These are phyloP conservation scores for Phyllosticta citriasiana DNA, from an alignment of 2,329 filamentous ascomycete genomes.

Conservation along the genomic window DNA sequence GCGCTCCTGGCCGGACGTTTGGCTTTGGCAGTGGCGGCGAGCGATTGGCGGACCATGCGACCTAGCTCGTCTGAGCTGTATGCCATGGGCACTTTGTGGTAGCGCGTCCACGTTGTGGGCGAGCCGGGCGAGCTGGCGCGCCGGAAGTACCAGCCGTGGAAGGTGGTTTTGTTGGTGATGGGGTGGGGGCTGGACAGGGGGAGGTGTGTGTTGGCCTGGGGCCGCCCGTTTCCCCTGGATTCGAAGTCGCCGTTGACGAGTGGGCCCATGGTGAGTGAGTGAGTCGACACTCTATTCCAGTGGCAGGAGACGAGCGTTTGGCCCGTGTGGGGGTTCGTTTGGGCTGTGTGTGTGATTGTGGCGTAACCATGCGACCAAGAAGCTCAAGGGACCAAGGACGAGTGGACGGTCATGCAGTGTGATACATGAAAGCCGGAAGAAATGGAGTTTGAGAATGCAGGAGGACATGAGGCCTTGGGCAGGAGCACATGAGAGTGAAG, in stretches of 20 bases:
- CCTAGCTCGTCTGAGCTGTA: background rate
- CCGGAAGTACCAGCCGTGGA: constrained; percentile 7
- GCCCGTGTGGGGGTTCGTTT: background rate
- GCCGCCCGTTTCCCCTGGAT: background rate
- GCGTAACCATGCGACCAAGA: background rate
- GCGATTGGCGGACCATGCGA: background rate
- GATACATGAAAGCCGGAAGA: background rate
- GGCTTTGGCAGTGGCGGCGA: background rate
- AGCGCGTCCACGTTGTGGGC: background rate
- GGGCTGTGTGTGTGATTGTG: background rate
- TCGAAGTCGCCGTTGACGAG: background rate
- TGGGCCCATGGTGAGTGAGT: background rate
- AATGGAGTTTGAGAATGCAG: background rate
- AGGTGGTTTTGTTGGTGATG: background rate
- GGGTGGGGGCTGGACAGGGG: background rate
- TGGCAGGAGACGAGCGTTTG: background rate
- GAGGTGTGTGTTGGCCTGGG: background rate
- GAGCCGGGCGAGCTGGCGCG: background rate
- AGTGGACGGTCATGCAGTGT: background rate
- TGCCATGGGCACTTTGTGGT: background rate
- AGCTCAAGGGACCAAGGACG: background rate
- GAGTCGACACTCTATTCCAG: background rate
- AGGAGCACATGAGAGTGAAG: background rate
- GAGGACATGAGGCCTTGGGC: background rate
- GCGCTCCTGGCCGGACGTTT: background rate